phyloP scores from a whole-genome alignment of 1,284 basidiomycete species.

The Singerocomus rubriflavus region DNA sequence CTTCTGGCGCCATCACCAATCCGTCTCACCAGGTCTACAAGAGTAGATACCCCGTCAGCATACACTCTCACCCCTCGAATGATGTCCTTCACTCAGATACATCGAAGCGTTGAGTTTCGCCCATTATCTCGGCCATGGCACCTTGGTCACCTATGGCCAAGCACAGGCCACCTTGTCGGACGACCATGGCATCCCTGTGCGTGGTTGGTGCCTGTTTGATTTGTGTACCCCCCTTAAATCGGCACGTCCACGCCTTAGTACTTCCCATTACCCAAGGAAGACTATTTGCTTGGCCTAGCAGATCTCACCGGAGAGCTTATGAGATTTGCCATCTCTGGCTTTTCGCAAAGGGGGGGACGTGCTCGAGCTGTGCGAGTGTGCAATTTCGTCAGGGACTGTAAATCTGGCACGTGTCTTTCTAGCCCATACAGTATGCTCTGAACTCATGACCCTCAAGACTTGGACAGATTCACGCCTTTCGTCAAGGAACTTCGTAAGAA shows the following conservation, averaged over 20 bases:
- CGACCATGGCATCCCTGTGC: slow-evolving; percentile 55
- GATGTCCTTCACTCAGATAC: slow-evolving; percentile 43
- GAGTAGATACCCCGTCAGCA: slow-evolving; percentile 41
- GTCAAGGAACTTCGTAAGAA: slow-evolving; percentile 81
- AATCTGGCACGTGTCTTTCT: slow-evolving; percentile 53
- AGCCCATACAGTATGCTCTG: not conserved
- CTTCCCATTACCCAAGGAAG: slow-evolving; percentile 68
- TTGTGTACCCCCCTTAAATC: slow-evolving; percentile 3
- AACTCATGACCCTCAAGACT: slow-evolving; percentile 45
- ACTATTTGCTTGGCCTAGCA: slow-evolving; percentile 90
- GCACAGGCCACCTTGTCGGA: slow-evolving; percentile 67
- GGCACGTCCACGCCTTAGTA: slow-evolving; percentile 41
- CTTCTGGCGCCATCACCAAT: slow-evolving; percentile 80
- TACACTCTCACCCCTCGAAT: slow-evolving; percentile 10
- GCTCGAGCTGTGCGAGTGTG: slow-evolving; percentile 69
- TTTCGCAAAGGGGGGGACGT: slow-evolving; percentile 69
- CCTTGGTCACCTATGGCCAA: slow-evolving; percentile 67
- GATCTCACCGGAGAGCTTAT: slow-evolving; percentile 98
- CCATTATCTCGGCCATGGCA: slow-evolving; percentile 76
- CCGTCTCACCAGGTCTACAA: slow-evolving; percentile 77
- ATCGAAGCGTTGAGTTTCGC: slow-evolving; percentile 92
- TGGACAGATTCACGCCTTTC: slow-evolving; percentile 70
- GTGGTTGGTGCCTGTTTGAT: slow-evolving; percentile 27
- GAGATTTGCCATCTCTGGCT: slow-evolving; percentile 85
- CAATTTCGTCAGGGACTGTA: slow-evolving; percentile 76